phyloP scores from a whole-genome alignment of 108 stramenopile genomes.

The Cylindrotheca fusiformis region DNA sequence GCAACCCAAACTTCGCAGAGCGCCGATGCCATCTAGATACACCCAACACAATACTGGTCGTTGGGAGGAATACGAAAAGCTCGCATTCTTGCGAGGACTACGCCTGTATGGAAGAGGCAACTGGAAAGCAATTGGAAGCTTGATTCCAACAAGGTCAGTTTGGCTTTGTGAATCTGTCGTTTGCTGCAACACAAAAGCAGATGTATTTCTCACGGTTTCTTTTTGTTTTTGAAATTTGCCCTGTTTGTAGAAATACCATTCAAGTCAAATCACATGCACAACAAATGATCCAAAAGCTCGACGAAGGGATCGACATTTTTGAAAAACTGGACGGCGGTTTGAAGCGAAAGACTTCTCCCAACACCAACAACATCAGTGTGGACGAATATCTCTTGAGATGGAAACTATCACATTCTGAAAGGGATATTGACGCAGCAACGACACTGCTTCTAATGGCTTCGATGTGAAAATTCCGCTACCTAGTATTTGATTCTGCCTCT shows the following conservation, averaged over 20 bases:
- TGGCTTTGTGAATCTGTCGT: too few relatives aligned
- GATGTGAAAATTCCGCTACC: too few relatives aligned
- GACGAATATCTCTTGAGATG: too few relatives aligned
- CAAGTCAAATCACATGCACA: slow-evolving; percentile 47
- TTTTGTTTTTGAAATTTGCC: slow-evolving; percentile 1
- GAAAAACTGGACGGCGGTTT: slow-evolving; percentile 15
- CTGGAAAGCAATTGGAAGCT: slow-evolving; percentile 35
- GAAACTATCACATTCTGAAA: too few relatives aligned
- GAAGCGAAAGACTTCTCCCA: not conserved
- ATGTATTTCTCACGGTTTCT: not conserved
- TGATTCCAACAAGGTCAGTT: slow-evolving; percentile 44
- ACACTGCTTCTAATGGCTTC: too few relatives aligned
- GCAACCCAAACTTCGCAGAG: too few relatives aligned
- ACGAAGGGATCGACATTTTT: slow-evolving; percentile 21
- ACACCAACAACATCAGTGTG: too few relatives aligned
- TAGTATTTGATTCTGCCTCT: too few relatives aligned
- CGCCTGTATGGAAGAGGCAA: slow-evolving; percentile 30
- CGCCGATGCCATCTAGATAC: not conserved
- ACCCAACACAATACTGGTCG: slow-evolving; percentile 4
- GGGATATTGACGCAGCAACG: too few relatives aligned
- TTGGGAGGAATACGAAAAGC: slow-evolving; percentile 28
- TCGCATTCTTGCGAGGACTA: slow-evolving; percentile 41
- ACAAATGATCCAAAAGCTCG: slow-evolving; percentile 12
- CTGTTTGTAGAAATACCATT: slow-evolving; percentile 21
- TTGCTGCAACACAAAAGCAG: too few relatives aligned